These are phyloP conservation scores for Phalaenopsis aphrodite DNA, from an alignment of 106 monocot genomes.

Conservation along the genomic window DNA sequence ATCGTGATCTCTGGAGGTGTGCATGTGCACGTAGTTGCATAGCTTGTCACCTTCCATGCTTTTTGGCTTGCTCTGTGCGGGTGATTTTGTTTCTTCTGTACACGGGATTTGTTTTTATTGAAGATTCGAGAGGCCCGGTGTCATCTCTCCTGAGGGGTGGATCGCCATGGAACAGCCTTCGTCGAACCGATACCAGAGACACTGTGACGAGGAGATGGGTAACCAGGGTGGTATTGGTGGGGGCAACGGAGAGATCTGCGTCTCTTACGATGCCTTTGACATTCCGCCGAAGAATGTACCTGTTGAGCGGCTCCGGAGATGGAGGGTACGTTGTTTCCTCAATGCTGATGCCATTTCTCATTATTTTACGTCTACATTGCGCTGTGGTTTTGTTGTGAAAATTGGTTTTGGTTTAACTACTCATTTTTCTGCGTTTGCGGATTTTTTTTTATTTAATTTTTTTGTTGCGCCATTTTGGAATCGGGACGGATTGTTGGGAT, in stretches of 20 bases:
- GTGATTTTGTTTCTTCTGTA: neutral
- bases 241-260: conserved; percentile 2
- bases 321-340: conserved; percentile 41
- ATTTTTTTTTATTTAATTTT: neutral
- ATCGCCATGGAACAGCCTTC: neutral
- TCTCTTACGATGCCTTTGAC: conserved; percentile 26
- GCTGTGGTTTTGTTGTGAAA: neutral
- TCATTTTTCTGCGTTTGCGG: neutral
- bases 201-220: conserved; percentile 8
- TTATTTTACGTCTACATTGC: neutral
- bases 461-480: neutral
- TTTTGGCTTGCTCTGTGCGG: neutral
- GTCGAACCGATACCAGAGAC: conserved; percentile 11
- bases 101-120: neutral
- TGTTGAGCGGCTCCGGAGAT: conserved; percentile 46
- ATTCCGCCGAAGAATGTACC: conserved; percentile 59
- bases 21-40: neutral
- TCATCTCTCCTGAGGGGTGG: conserved; percentile 39
- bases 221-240: neutral
- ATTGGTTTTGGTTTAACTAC: neutral
- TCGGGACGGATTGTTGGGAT: neutral
- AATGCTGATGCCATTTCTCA: neutral
- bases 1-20: neutral
- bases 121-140: conserved; percentile 13
- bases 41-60: neutral